A percentile compares a stretch with the other conserved stretches of the same genome.
These are phyloP conservation scores for Eucalyptus curtisii DNA, from an alignment of 345 rosid genomes.

Conservation along the genomic window DNA sequence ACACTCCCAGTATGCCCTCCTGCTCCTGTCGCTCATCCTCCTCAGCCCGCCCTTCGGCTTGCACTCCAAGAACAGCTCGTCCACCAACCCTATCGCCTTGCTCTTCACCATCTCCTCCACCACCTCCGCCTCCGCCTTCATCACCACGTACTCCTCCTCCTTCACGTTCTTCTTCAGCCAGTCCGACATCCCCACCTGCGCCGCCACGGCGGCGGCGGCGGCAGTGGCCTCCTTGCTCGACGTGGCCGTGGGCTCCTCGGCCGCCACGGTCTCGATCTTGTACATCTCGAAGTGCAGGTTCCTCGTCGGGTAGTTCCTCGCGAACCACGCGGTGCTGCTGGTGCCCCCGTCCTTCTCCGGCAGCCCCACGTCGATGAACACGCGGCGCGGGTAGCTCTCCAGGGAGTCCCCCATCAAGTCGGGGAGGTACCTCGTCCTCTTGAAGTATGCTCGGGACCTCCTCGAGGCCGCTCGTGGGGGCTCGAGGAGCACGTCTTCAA, in stretches of 20 bases:
- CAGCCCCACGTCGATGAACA: conserved; percentile 55
- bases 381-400: conserved; percentile 44
- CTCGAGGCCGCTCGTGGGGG: conserved; percentile 66
- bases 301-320: conserved; percentile 54
- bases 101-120: conserved; percentile 67
- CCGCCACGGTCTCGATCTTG: conserved; percentile 41
- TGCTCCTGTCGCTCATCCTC: conserved; percentile 12
- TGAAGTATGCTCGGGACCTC: conserved; percentile 39
- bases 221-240: not conserved
- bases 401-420: conserved; percentile 51
- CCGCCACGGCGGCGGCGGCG: not conserved
- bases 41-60: conserved; percentile 36
- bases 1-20: conserved; percentile 75
- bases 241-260: not conserved
- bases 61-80: conserved; percentile 85
- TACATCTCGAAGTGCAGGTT: conserved; percentile 58
- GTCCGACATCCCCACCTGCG: conserved; percentile 37
- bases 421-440: conserved; percentile 45
- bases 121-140: conserved; percentile 71
- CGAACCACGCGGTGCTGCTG: conserved; percentile 51
- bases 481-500: conserved; percentile 72
- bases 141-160: conserved; percentile 64
- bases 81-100: conserved; percentile 44
- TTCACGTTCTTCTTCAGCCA: conserved; percentile 62
- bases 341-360: conserved; percentile 15